Evolutionary conservation across 352 stramenopile species (phyloP), one percentile per base, ranked within the genome.

Genomic region (Phytophthora pinifolia): DNA sequence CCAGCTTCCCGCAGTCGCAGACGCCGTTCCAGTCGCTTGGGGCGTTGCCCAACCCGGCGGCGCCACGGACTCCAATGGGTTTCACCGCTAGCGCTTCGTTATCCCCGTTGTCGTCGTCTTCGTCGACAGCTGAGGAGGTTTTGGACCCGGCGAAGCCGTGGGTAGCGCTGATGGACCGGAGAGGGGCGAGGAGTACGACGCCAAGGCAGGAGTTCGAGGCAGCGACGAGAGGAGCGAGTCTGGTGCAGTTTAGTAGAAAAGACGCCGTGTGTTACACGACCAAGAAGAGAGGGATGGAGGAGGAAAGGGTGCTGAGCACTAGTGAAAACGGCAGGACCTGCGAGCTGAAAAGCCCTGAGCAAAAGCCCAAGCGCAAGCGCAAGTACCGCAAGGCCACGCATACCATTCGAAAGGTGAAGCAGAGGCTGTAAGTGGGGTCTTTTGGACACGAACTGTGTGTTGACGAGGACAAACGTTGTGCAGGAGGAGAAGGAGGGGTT

Each of bases 311-410:
- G n/a, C 35, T 33, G 29, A 41, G 12, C 30, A 46, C 17, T 30
- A 47, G 25, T 36, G 43, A 48, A 9, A 44, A 53, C 20, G 35
- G 46, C 15, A 51, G 8, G 18, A 45, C 17, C 29, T 43, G 15
- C n/a, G 45, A 6, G 31, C 22, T 29, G 9, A 45, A 27, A 27
- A 27, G 22, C 22, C 2, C 15, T 37, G 30, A 29, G 44, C 8
- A 56, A 29, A 57, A 50, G 7, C 47, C 44, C 25, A 65, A 67
- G 46, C 34, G 34, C 15, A 69, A 70, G 35, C 48, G 49, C 7
- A 73, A 72, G 38, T 56, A 68, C 13, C 33, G 64, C 15, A 72
- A 69, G 46, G 64, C 59, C 4, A 72, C 64, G 25, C 60, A 72
- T 42, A 72, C 64, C n/a, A 56, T 72, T 4, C 52, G 59, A 25